phyloP scores from a whole-genome alignment of 179 eudicot genomes.

The Patellifolia procumbens region DNA sequence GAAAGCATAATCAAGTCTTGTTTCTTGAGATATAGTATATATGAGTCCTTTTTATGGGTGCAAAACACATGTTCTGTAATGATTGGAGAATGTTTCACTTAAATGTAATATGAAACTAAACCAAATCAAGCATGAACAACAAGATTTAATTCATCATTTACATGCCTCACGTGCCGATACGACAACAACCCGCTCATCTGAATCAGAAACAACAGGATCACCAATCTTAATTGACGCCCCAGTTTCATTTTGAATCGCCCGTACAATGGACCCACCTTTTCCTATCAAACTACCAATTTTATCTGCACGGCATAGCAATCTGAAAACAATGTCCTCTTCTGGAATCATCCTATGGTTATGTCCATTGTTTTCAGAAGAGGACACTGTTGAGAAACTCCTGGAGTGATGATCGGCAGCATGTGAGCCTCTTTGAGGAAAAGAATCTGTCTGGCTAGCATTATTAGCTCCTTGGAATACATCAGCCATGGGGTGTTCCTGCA shows the following conservation, averaged over 20 bases:
- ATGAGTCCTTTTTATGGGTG: not conserved
- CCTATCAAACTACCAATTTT: constrained; percentile 64
- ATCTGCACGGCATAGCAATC: constrained; percentile 48
- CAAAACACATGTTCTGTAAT: not conserved
- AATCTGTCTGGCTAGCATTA: constrained; percentile 25
- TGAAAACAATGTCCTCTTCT: constrained; percentile 61
- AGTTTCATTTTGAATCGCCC: constrained; percentile 52
- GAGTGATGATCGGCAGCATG: constrained; percentile 34
- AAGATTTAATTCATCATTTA: constrained; percentile 4
- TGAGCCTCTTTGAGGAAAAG: constrained; percentile 26
- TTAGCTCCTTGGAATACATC: constrained; percentile 40
- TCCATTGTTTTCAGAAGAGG: constrained; percentile 38
- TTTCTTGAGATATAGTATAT: not conserved
- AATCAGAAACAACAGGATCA: constrained; percentile 47
- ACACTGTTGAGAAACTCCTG: constrained; percentile 31
- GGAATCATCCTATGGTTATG: constrained; percentile 44
- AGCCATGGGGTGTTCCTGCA: constrained; percentile 50
- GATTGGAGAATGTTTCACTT: not conserved
- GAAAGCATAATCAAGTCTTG: not conserved
- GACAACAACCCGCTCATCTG: constrained; percentile 54
- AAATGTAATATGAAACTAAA: not conserved
- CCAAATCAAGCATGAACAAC: not conserved
- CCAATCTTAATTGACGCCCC: constrained; percentile 62
- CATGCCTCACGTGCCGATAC: constrained; percentile 70
- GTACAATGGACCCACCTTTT: constrained; percentile 55